Percentiles rank a stretch among this genome's conserved stretches.
Evolutionary conservation across 805 yeast genomes (phyloP).

Genomic region (Wickerhamiella vanderwaltii): DNA sequence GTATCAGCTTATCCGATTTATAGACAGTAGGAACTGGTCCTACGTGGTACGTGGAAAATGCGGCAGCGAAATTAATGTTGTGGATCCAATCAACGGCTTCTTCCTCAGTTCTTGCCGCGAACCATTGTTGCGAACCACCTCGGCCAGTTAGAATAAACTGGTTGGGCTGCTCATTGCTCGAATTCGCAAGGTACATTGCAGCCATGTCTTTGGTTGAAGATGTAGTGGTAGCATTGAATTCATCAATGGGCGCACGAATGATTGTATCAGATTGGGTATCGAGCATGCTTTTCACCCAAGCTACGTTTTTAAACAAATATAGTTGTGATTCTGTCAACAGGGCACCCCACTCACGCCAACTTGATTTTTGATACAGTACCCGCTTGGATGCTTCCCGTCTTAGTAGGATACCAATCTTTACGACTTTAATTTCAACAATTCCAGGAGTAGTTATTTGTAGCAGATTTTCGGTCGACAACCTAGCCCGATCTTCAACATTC

Average conservation of each 20-base stretch:
- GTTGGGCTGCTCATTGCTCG: slow-evolving; percentile 13
- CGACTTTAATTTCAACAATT: slow-evolving; percentile 29
- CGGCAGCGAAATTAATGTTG: slow-evolving; percentile 40
- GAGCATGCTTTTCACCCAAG: slow-evolving; percentile 27
- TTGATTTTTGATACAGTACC: slow-evolving; percentile 22
- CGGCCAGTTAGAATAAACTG: slow-evolving; percentile 25
- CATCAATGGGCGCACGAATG: slow-evolving; percentile 28
- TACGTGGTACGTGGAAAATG: slow-evolving; percentile 34
- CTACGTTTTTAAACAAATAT: slow-evolving; percentile 30
- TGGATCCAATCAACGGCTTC: slow-evolving; percentile 51
- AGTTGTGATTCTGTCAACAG: slow-evolving; percentile 32
- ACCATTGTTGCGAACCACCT: slow-evolving; percentile 27
- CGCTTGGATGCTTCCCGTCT: slow-evolving; percentile 27
- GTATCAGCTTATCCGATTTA: background rate
- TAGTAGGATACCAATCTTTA: slow-evolving; percentile 30
- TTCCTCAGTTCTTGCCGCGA: slow-evolving; percentile 33
- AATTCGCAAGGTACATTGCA: slow-evolving; percentile 26
- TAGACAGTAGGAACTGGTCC: slow-evolving; percentile 13
- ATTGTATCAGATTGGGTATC: slow-evolving; percentile 14
- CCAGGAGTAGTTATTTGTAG: slow-evolving; percentile 27
- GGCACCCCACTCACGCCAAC: slow-evolving; percentile 34
- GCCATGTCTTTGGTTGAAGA: slow-evolving; percentile 32
- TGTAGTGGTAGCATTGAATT: slow-evolving; percentile 29
- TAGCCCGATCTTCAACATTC: slow-evolving; percentile 13
- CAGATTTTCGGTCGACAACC: slow-evolving; percentile 21